Base-by-base conservation (phyloP, 257 asterid species). In the Fraxinus excelsior region DNA sequence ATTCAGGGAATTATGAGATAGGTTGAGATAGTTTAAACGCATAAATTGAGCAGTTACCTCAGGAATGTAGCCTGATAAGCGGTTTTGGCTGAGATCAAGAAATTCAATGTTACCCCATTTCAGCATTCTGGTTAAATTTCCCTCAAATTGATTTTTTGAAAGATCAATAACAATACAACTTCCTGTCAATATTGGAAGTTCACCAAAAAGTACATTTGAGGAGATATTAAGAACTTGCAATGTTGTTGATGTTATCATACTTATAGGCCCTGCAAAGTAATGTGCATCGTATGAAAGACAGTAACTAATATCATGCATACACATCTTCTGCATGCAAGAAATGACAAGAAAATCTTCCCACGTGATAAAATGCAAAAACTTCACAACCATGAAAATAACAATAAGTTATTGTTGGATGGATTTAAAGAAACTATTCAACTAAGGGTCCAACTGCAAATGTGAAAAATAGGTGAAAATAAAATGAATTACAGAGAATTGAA, bases 91-190 rank as follows among this genome's bases (percentile, higher is more conserved):
- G 70, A 93, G 92, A 84, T 96, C 98, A 67, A 96, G 92, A 65
- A 86, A 51, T 83, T 93, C 98, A 34, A 96, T 77, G 80, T 90
- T 90, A 31, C 86, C 99, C 99, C 98, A 96, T 82, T 91, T 93
- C 81, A 85, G 84, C 85, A 93, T 58, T 74, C 91, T 81, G 4
- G 91, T 83, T 65, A 96, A 83, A 56, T 89, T 87, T 42, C 99
- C 99, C 77, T 81, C 91, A 71, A 96, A 90, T 37, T 84, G 90
- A 86, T 96, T 96, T 34, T 74, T 86, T 5, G 98, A 91, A 79
- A 93, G 84, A 70, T 96, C 99, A 58, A 96, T 58, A 2, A 90
- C 91, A 1, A 80, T 85, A 84, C 94, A 91, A 83, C 90, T 91
- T 76, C 99, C 99, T 0, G 94, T 91, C 80, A 93, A 68, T 38